Evolutionary conservation across 768 basidiomycete species (phyloP), one percentile per base, ranked within the genome.

Genomic region (Naganishia antarctica): DNA sequence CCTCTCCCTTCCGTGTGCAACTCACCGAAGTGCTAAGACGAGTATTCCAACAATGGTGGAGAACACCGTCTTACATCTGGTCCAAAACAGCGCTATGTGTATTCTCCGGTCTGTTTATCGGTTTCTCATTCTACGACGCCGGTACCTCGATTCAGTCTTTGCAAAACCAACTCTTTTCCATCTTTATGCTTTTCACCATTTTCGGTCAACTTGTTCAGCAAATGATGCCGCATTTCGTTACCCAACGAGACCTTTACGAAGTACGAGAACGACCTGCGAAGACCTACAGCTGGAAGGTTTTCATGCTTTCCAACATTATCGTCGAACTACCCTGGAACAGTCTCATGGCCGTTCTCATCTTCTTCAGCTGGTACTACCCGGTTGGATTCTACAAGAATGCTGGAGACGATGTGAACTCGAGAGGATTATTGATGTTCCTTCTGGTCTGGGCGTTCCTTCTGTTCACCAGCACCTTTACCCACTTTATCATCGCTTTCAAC

Each of bases 341-440:
- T 15, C 68, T 74, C 15, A 70, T 74, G 49, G 75, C 71, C 2
- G 68, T 72, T 2, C 25, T 77, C 47, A 69, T 77, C 60, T 77
- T 69, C 73, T 73, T 77, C 70, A 70, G 67, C 58, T 76, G 73
- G 70, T 79, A 77, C 71, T 79, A 78, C 70, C 78, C 79, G 6
- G 71, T 78, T 60, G 78, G 76, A 0, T 69, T 80, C 21, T 79
- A 81, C 70, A 68, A 72, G n/a, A 81, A 81, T 67, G 80, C 80
- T 18, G 77, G 76, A 12, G 68, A 72, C 61, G 69, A 78, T 1
- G 76, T 80, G 4, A 63, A 69, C 60, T 74, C 76, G 45, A 78
- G 81, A 16, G 80, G 80, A 3, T 76, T 65, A 21, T 74, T 80
- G n/a, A 77, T 81, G 73, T 81, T 79, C 75, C 71, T 81, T 21